Conservation (phyloP, 2,329 filamentous ascomycete genomes). For the Kalaharituber pfeilii region DNA sequence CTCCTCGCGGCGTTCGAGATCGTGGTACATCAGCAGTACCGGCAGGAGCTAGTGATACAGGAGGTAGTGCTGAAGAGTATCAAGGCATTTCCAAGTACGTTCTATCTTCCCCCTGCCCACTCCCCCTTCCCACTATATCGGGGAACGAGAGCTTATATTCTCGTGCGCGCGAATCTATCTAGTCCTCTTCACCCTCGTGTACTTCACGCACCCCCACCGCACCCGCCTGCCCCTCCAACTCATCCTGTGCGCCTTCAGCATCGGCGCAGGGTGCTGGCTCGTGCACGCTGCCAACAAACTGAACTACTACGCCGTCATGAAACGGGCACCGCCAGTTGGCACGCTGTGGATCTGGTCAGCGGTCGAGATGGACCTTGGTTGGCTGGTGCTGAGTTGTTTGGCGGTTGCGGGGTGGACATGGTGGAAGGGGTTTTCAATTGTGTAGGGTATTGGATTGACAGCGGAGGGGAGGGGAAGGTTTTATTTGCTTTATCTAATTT, state of each 20-base stretch:
- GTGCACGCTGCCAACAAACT: slow-evolving; percentile 64
- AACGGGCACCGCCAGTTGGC: slow-evolving; percentile 71
- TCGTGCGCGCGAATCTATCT: slow-evolving; percentile 2
- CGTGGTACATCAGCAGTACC: slow-evolving; percentile 62
- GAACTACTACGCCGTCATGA: slow-evolving; percentile 78
- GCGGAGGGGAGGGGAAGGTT: not conserved
- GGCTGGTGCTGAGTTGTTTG: slow-evolving; percentile 41
- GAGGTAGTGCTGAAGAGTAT: slow-evolving; percentile 37
- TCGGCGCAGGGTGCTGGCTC: slow-evolving; percentile 55
- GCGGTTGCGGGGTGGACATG: slow-evolving; percentile 33
- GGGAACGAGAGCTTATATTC: slow-evolving; percentile 6
- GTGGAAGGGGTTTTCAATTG: slow-evolving; percentile 28
- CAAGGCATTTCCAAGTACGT: slow-evolving; percentile 38
- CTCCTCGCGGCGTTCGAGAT: slow-evolving; percentile 65
- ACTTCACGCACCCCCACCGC: slow-evolving; percentile 38
- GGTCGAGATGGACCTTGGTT: slow-evolving; percentile 59
- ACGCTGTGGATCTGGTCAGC: slow-evolving; percentile 89
- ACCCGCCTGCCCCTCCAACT: slow-evolving; percentile 31
- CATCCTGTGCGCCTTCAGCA: slow-evolving; percentile 46
- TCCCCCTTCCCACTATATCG: slow-evolving; percentile 1
- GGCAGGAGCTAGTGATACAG: slow-evolving; percentile 45
- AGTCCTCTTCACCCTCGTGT: slow-evolving; percentile 42
- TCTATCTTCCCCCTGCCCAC: not conserved
- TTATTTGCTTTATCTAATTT: no score
- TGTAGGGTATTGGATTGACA: not conserved